Base-by-base conservation (phyloP, 805 yeast genomes). In the Wickerhamiella azymoides region DNA sequence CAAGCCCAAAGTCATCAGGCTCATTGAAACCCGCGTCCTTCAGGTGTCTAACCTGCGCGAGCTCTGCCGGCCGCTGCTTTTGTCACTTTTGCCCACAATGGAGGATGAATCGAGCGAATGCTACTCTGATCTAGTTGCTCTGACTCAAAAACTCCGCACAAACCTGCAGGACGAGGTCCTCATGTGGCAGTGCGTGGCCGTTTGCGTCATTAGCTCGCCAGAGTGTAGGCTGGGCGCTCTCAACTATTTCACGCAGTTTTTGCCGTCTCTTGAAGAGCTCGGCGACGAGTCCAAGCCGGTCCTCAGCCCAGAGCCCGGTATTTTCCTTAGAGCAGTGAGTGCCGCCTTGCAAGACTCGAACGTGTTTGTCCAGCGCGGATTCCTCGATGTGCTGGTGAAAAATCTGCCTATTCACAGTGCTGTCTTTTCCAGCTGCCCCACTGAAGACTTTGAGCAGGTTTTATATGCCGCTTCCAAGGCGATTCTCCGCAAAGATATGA, bases 31-130 rank as follows among this genome's bases (percentile, higher is more conserved):
- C 2, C 72, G 73, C 53, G 57, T 86, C 6, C 64, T 83, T 7
- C 57, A 61, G 2, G 54, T 83, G 2, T 73, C 80, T 2, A 57
- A 76, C 2, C 61, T 88, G 47, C 69, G 76, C 46, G 63, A 72
- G 19, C 61, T 84, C 14, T 65, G 82, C 28, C 77, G 75, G 47
- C 86, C 96, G 0, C 56, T 89, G 7, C 62, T 89, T 5, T 68
- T 86, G 42, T 74, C 89, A 50, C 67, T 88, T 28, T 62, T 89
- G 2, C 86, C 95, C 0, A 95, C 95, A 0, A 72, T 92, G 43
- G 98, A 92, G 55, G 97, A 92, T 55, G 95, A 88, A 52, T 76
- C 88, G 36, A 77, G 88, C 17, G 98, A 92, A 55, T 79, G 79
- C 27, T 89, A 81, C 57, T 69, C 67, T 11, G 72, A 78, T 1